Conservation (phyloP, 768 basidiomycete species). For the Suillus placidus region DNA sequence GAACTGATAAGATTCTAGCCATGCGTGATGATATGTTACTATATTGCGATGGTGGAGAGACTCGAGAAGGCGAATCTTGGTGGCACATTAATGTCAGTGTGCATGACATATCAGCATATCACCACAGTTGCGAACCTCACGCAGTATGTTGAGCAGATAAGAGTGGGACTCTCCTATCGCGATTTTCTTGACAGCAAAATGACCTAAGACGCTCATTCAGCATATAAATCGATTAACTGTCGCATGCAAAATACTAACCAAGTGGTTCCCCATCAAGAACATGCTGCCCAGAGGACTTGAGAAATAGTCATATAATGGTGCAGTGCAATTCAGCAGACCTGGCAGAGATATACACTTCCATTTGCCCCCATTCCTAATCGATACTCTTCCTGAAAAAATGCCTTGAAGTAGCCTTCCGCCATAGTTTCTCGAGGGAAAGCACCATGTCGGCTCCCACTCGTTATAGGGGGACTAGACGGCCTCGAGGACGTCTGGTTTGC, state of each 20-base stretch:
- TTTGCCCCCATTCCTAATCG: constrained; percentile 95
- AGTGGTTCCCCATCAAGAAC: constrained; percentile 85
- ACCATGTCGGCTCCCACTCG: constrained; percentile 17
- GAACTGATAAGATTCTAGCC: constrained; percentile 87
- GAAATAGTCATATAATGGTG: constrained; percentile 2
- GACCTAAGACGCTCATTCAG: constrained; percentile 44
- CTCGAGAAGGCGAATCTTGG: constrained; percentile 81
- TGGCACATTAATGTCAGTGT: not conserved
- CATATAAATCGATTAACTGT: not conserved
- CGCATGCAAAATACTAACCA: constrained; percentile 43
- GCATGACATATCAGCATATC: not conserved
- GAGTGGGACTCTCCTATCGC: constrained; percentile 90
- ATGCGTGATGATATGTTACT: constrained; percentile 93
- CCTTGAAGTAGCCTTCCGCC: constrained; percentile 91
- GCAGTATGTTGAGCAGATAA: constrained; percentile 80
- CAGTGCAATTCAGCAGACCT: constrained; percentile 47
- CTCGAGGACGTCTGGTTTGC: constrained; percentile 66
- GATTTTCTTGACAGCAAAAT: constrained; percentile 96
- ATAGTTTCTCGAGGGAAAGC: constrained; percentile 70
- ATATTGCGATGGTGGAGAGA: constrained; percentile 90
- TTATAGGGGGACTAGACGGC: constrained; percentile 52
- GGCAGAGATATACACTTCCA: constrained; percentile 87
- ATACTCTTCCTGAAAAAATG: constrained; percentile 90
- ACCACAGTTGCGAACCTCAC: constrained; percentile 53
- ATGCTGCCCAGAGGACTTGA: constrained; percentile 50